These are phyloP conservation scores for Kentomonas sorsogonicus DNA, from an alignment of 208 protist genomes.

Conservation along the genomic window DNA sequence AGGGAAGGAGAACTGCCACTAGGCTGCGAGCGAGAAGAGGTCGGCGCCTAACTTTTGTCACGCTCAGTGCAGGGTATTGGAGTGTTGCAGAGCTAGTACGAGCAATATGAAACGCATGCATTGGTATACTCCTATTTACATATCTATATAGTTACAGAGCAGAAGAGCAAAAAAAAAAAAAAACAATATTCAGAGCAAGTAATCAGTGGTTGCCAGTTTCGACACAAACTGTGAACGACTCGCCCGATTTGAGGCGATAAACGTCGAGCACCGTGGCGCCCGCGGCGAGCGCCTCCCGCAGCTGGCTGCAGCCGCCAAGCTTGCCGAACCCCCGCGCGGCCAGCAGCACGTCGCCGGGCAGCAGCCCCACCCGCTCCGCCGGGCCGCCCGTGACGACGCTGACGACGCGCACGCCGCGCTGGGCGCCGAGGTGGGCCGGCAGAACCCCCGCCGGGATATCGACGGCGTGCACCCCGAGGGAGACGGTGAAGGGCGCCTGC, in stretches of 20 bases:
- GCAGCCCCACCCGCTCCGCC: constrained; percentile 32
- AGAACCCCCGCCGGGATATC: constrained; percentile 36
- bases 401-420: constrained; percentile 45
- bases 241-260: constrained; percentile 33
- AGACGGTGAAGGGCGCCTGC: neutral
- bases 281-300: constrained; percentile 24
- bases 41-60: too few relatives aligned
- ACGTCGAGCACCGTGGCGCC: constrained; percentile 27
- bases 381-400: constrained; percentile 20
- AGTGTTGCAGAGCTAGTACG: too few relatives aligned
- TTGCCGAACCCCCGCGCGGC: constrained; percentile 9
- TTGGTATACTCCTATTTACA: too few relatives aligned
- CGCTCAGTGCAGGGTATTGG: too few relatives aligned
- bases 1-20: neutral
- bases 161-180: too few relatives aligned
- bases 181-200: too few relatives aligned
- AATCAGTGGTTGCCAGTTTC: too few relatives aligned
- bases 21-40: neutral
- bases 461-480: constrained; percentile 43
- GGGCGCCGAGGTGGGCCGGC: constrained; percentile 21
- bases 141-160: too few relatives aligned
- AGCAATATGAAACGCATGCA: too few relatives aligned
- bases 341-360: constrained; percentile 42
- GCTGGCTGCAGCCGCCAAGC: constrained; percentile 32
- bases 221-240: constrained; percentile 19